These are phyloP conservation scores for Alternaria sp. DNA, from an alignment of 2,329 filamentous ascomycete genomes.

Conservation along the genomic window DNA sequence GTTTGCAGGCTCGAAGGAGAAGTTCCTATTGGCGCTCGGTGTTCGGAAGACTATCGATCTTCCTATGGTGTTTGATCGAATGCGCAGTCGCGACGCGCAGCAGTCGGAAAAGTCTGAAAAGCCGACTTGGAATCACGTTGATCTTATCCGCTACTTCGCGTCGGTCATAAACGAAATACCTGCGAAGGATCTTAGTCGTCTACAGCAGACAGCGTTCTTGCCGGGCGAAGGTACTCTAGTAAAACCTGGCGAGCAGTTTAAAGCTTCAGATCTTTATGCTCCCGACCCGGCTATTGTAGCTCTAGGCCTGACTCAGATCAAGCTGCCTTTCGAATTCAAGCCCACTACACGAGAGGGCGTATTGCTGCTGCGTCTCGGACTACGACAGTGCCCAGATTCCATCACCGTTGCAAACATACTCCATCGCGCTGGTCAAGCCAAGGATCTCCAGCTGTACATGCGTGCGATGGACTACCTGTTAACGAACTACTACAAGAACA, in stretches of 20 bases:
- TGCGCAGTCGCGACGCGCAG: conserved; percentile 69
- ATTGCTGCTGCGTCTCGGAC: conserved; percentile 75
- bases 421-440: conserved; percentile 63
- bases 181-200: conserved; percentile 75
- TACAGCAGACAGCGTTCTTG: conserved; percentile 80
- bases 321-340: conserved; percentile 77
- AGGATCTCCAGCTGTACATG: conserved; percentile 63
- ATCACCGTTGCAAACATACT: conserved; percentile 81
- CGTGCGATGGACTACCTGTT: conserved; percentile 83
- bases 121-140: conserved; percentile 84
- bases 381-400: conserved; percentile 73
- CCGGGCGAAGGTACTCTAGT: conserved; percentile 63
- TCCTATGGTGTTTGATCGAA: conserved; percentile 87
- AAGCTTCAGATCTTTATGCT: conserved; percentile 45
- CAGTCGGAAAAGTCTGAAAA: conserved; percentile 49
- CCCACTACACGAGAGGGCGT: conserved; percentile 64
- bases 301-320: conserved; percentile 58
- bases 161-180: conserved; percentile 92
- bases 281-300: conserved; percentile 41
- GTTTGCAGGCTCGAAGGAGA: conserved; percentile 80
- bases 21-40: conserved; percentile 80
- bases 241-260: conserved; percentile 41
- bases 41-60: conserved; percentile 96
- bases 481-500: conserved; percentile 76
- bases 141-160: conserved; percentile 91